Evolutionary conservation across 345 rosid species (phyloP), one percentile per base, ranked within the genome.

Genomic region (Salix udensis): DNA sequence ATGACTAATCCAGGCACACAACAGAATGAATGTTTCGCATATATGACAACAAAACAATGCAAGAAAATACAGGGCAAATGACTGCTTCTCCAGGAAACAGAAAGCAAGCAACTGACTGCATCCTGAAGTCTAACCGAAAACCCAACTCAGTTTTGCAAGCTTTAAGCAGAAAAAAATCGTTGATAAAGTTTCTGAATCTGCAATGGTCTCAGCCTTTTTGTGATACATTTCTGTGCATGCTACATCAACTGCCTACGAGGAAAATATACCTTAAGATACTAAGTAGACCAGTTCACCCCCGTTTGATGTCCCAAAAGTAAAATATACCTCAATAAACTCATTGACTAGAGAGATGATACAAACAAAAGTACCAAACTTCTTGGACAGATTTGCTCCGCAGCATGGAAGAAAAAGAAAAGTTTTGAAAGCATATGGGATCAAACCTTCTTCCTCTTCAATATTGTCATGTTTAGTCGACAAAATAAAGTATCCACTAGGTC

Each of bases 401-500:
- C 46, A 46, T 26, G 44, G 10, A 11, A 61, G 50, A 13, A 23
- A 1, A 67, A 9, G 61, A 73, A 62, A 62, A 23, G 52, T 12
- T 40, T 28, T 15, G 19, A 62, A 46, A 52, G 70, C 26, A 69
- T 23, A 76, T 6, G 8, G 64, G 70, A 6, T 34, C 87, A 72
- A 53, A 94, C 98, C 98, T 93, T 89, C 94, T 81, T 87, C 94
- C 67, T 86, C 90, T 82, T 91, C 97, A 23, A 89, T 84, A 84
- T 81, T 90, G 66, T 92, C 97, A 74, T 84, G 92, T 72, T 78
- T 84, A 84, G 82, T 88, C n/a, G 97, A 90, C 89, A 95, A 82
- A 79, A 95, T 88, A 74, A 95, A 95, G 88, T 95, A 95, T 46
- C 98, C 97, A 12, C 87, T 75, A 15, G 97, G 98, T 84, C 98